Evolutionary conservation across 1,284 basidiomycete species (phyloP).

Genomic region (Tilletia caries): DNA sequence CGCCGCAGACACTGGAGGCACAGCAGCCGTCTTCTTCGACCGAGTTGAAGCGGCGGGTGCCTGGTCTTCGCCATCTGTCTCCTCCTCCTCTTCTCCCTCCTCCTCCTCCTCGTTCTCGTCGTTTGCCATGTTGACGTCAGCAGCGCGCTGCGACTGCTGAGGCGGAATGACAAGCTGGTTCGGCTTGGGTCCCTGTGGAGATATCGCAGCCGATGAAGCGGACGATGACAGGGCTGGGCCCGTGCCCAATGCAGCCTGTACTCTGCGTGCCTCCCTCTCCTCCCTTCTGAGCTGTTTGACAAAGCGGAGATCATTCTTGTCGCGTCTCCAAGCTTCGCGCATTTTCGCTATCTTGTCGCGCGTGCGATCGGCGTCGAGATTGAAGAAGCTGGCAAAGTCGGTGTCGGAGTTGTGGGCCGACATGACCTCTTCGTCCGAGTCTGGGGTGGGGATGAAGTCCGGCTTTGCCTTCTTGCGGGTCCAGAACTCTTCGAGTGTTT

Average conservation of each 20-base stretch:
- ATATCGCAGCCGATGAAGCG: not conserved
- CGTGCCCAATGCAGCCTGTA: not conserved
- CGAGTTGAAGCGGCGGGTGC: not conserved
- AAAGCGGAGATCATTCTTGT: conserved; percentile 7
- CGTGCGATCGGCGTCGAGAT: not conserved
- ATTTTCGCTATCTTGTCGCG: not conserved
- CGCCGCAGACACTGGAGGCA: too few species aligned
- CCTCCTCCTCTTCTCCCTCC: too few species aligned
- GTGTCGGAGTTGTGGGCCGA: conserved; percentile 9
- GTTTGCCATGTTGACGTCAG: not conserved
- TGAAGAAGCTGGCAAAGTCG: conserved; percentile 4
- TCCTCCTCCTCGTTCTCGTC: not conserved
- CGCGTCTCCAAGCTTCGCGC: not conserved
- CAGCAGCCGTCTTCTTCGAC: not conserved
- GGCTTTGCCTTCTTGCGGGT: not conserved
- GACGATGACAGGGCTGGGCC: not conserved
- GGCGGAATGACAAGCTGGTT: not conserved
- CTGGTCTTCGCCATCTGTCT: too few species aligned
- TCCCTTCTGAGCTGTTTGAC: conserved; percentile 3
- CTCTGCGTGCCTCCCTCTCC: not conserved
- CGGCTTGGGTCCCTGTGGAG: not conserved
- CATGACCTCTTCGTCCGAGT: not conserved
- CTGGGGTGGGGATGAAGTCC: not conserved
- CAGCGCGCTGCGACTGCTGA: not conserved
- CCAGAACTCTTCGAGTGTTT: conserved; percentile 7